phyloP scores from a whole-genome alignment of 768 basidiomycete species.

The Termitomyces sp. region DNA sequence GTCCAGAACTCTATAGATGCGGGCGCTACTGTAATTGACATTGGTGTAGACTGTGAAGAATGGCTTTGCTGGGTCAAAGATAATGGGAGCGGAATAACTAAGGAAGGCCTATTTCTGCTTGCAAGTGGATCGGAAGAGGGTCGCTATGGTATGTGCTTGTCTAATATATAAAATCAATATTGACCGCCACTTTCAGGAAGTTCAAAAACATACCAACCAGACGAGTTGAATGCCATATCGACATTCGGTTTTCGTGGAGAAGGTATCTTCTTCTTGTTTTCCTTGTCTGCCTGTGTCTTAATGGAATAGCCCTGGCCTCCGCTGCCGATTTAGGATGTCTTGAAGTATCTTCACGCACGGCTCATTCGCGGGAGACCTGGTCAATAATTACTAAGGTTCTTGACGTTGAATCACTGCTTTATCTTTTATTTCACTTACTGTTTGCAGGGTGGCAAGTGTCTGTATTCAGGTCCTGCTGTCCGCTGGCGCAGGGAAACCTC shows the following conservation, averaged over 20 bases:
- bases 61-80: conserved; percentile 88
- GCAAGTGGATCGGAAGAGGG: conserved; percentile 47
- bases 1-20: conserved; percentile 91
- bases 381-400: conserved; percentile 80
- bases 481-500: conserved; percentile 69
- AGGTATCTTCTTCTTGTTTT: conserved; percentile 44
- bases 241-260: conserved; percentile 94
- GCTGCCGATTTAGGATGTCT: conserved; percentile 74
- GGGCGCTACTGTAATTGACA: conserved; percentile 59
- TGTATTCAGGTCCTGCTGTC: conserved; percentile 72
- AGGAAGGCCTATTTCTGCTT: conserved; percentile 53
- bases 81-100: conserved; percentile 75
- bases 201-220: conserved; percentile 62
- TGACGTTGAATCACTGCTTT: not conserved
- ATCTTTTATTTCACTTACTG: not conserved
- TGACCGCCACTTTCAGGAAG: conserved; percentile 44
- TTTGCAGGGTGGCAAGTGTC: conserved; percentile 54
- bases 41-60: conserved; percentile 69
- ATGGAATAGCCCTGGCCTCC: conserved; percentile 70
- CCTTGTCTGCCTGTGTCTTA: not conserved
- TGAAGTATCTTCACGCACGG: conserved; percentile 79
- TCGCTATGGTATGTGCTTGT: conserved; percentile 60
- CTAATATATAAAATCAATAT: not conserved
- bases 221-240: conserved; percentile 45
- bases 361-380: conserved; percentile 61